Evolutionary conservation across 1,284 basidiomycete species (phyloP).

Genomic region (Cutaneotrichosporon daszewskae): DNA sequence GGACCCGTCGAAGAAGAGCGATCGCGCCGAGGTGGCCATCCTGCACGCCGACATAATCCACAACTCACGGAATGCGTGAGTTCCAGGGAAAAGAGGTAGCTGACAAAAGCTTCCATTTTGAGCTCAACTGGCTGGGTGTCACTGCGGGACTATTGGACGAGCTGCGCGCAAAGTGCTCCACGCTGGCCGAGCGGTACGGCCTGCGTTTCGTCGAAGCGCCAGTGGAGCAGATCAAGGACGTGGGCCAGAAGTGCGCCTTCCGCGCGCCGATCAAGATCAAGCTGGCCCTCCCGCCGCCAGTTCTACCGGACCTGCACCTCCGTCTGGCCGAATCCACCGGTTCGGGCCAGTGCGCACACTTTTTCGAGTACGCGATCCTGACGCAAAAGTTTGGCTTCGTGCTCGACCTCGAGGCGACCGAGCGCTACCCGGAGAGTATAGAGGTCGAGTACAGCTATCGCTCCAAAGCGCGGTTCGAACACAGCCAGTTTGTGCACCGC

Average conservation of each 20-base stretch:
- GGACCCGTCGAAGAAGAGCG: constrained; percentile 71
- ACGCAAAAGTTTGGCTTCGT: constrained; percentile 68
- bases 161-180: constrained; percentile 73
- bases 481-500: constrained; percentile 84
- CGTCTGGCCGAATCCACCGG: constrained; percentile 53
- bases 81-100: constrained; percentile 1
- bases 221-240: constrained; percentile 74
- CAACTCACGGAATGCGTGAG: constrained; percentile 70
- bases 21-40: constrained; percentile 78
- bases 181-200: constrained; percentile 82
- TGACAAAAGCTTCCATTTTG: constrained; percentile 68
- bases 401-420: constrained; percentile 74
- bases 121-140: constrained; percentile 94
- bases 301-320: constrained; percentile 62
- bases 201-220: constrained; percentile 88
- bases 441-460: constrained; percentile 88
- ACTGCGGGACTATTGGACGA: constrained; percentile 95
- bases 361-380: constrained; percentile 75
- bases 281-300: constrained; percentile 65
- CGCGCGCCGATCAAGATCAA: constrained; percentile 78
- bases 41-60: constrained; percentile 89
- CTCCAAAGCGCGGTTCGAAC: constrained; percentile 58
- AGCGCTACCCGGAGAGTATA: constrained; percentile 67
- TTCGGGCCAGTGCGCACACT: constrained; percentile 57
- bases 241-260: constrained; percentile 74